Base-by-base conservation (phyloP, 371 early-diverging fungal genomes). In the Lichtheimia hyalospora region DNA sequence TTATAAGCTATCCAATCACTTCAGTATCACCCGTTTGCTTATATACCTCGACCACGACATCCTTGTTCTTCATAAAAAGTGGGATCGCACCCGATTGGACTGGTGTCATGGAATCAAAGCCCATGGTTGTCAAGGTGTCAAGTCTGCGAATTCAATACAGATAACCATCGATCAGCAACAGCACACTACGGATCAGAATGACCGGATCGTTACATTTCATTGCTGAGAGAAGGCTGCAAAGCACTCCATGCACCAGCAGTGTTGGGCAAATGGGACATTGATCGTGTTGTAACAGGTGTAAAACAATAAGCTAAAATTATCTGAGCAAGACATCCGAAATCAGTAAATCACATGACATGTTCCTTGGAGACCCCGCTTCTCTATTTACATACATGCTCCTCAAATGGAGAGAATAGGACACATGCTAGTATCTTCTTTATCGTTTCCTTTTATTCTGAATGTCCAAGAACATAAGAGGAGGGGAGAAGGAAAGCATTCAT, bases 41-140 rank as follows among this genome's bases (percentile, higher is more conserved):
- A 34, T 10, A 28, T 67, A 77, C 81, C 72, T 98, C 97, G 0
- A 97, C 98, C 12, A 99, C 93, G 0, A 99, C 99, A 75, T 99
- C 99, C 74, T 96, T 93, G 71, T 95, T 91, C 60, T 86, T 87
- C 82, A 93, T 76, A 63, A 93, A 94, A 8, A 88, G 85, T 3
- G 93, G 96, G 53, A 99, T 96, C 3, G 95, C 88, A 20, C 89
- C 83, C 10, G 91, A 84, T 76, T 78, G 80, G 12, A 68, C 82
- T 54, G 67, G 74, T 57, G 74, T 85, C 81, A 72, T 77, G 57
- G 69, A 60, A 8, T 75, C 70, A 50, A 79, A 79, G 2, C 76
- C 74, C 61, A 79, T 64, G 2, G 66, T 55, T 18, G 66, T 65
- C 3, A 79, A 25, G 4, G 72, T 71, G 0, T 66, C 63, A 27